Base-by-base conservation (phyloP, 2,329 filamentous ascomycete genomes). In the Xylaria sp. region DNA sequence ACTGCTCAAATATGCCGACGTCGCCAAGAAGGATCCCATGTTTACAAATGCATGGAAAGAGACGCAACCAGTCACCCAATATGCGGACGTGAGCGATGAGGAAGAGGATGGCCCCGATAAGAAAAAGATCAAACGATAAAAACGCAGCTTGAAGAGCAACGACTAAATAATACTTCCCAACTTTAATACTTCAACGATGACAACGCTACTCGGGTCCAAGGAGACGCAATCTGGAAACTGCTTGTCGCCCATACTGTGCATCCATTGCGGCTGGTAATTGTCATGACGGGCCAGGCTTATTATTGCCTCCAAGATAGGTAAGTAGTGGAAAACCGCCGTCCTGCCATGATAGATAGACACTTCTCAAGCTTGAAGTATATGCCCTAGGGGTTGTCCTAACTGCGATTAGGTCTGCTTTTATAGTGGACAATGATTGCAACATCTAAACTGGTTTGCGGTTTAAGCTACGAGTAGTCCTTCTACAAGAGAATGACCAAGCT, bases 31-130 rank as follows among this genome's bases (percentile, higher is more conserved):
- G 78, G 94, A 98, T 78, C 95, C 94, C 0, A 86, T 97, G 75
- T 99, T 98, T 77, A 99, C 96, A 34, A 93, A 92, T 73, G 96
- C 94, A 18, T 99, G 94, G 92, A 92, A 91, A 77, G 87, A 91
- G 74, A 98, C 94, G 43, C 95, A 98, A 81, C 96, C 96, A 0
- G 91, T 94, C 73, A 93, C 94, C 30, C 91, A 97, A 72, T 99
- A 97, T 82, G 92, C 92, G 8, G 93, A 97, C 50, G 76, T 96
- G 39, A 97, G 94, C 78, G 95, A 97, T 75, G 93, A 94, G 18
- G 94, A 97, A 72, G 90, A 89, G 60, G 86, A 88, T 7, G 87
- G 85, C 3, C 89, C 88, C n/a, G 88, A 92, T 39, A 92, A 90
- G 81, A 90, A 90, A 78, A 87, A 81, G 76, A 78, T 81, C 3